Evolutionary conservation across 257 asterid genomes (phyloP).

Genomic region (Penstemon davidsonii): DNA sequence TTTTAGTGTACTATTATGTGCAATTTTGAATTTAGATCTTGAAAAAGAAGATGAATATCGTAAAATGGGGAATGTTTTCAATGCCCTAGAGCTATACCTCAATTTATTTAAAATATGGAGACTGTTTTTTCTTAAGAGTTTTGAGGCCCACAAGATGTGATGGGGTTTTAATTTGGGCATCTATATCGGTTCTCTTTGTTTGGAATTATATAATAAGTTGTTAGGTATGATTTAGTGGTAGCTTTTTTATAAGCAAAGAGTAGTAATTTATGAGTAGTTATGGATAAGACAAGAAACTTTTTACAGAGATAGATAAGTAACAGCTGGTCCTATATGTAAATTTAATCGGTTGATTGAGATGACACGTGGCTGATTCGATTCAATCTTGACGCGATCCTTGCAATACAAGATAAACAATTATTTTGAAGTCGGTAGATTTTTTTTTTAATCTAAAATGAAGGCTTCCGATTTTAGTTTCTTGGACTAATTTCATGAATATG

Average conservation of each 20-base stretch:
- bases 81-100: no score
- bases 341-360: neutral
- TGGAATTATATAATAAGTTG: no score
- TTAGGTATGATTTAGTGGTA: neutral
- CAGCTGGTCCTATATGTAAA: neutral
- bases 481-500: neutral
- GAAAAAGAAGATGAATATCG: neutral
- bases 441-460: neutral
- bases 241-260: neutral
- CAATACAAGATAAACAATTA: neutral
- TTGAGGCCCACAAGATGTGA: neutral
- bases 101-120: no score
- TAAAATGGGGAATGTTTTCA: neutral
- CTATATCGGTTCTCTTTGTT: slow-evolving; percentile 7
- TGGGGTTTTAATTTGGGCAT: no score
- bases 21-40: neutral
- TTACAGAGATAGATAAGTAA: neutral
- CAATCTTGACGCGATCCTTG: neutral
- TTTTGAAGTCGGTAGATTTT: neutral
- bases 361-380: neutral
- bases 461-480: neutral
- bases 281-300: neutral
- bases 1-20: neutral
- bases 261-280: neutral
- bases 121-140: neutral